A percentile compares a stretch with the other conserved stretches of the same genome.
These are phyloP conservation scores for Fusarium chaquense DNA, from an alignment of 2,329 filamentous ascomycete species.

Conservation along the genomic window DNA sequence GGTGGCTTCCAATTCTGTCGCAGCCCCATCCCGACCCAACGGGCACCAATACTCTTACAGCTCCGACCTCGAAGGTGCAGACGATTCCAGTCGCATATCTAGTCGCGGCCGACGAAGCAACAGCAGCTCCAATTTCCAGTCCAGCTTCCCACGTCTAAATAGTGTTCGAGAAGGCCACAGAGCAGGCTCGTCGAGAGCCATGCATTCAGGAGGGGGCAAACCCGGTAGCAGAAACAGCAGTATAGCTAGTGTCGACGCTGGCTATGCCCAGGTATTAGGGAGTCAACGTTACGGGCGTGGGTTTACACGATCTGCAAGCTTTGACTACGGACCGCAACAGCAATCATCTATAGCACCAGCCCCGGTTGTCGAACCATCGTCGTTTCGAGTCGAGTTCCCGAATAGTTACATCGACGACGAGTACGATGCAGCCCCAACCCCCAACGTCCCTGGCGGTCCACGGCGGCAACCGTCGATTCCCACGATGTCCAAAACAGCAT, in stretches of 20 bases:
- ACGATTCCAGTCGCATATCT: constrained; percentile 67
- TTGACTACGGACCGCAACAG: constrained; percentile 72
- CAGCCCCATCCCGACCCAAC: constrained; percentile 44
- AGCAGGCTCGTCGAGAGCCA: constrained; percentile 56
- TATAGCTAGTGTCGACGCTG: constrained; percentile 72
- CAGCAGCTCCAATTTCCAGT: constrained; percentile 79
- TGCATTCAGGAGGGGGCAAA: constrained; percentile 68
- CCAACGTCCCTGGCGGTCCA: constrained; percentile 84
- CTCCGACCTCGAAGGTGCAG: constrained; percentile 69
- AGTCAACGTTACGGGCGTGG: constrained; percentile 69
- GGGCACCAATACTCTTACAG: constrained; percentile 66
- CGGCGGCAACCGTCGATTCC: constrained; percentile 58
- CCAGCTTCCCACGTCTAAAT: constrained; percentile 70
- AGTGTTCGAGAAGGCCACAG: constrained; percentile 66
- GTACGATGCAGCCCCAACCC: constrained; percentile 86
- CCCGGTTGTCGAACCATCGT: constrained; percentile 46
- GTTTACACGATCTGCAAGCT: constrained; percentile 75
- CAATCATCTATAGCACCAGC: constrained; percentile 45
- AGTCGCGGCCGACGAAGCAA: constrained; percentile 78
- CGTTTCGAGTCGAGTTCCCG: constrained; percentile 63
- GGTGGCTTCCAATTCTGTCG: constrained; percentile 45
- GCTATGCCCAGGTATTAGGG: constrained; percentile 68
- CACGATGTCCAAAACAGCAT: constrained; percentile 52
- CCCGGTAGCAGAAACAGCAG: constrained; percentile 81
- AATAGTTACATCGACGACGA: constrained; percentile 65